phyloP scores from a whole-genome alignment of 768 basidiomycete genomes.

The Filobasidium wieringae region DNA sequence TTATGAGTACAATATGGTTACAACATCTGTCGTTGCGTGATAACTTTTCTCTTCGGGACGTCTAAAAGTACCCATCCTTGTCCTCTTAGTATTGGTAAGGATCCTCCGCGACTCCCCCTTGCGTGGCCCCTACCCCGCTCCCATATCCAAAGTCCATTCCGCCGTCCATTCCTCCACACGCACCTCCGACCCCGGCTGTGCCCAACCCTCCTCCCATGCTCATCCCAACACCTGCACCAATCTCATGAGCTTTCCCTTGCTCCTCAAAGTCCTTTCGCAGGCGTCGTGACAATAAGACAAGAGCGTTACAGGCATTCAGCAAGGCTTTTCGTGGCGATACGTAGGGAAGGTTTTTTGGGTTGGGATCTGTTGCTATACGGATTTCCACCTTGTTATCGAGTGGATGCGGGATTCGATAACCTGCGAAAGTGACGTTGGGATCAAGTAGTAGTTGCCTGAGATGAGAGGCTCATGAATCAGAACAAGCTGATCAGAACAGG shows the following conservation, averaged over 20 bases:
- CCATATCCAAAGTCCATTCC: neutral
- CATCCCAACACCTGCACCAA: constrained; percentile 13
- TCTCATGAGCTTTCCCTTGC: constrained; percentile 37
- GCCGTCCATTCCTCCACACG: neutral
- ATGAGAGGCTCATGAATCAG: neutral
- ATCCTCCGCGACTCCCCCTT: neutral
- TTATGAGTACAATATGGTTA: too few species aligned
- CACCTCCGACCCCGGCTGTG: neutral
- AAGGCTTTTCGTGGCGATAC: constrained; percentile 46
- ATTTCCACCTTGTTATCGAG: constrained; percentile 86
- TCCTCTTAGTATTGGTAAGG: constrained; percentile 1
- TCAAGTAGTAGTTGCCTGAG: constrained; percentile 75
- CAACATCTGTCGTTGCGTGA: too few species aligned
- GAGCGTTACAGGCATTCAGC: constrained; percentile 67
- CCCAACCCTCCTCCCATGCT: neutral
- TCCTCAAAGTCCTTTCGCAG: constrained; percentile 39
- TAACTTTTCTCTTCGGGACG: too few species aligned
- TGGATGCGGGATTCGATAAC: constrained; percentile 96
- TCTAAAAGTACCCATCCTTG: too few species aligned
- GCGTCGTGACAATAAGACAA: constrained; percentile 53
- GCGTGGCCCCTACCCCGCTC: neutral
- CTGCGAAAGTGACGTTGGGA: constrained; percentile 83
- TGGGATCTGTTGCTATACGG: constrained; percentile 90
- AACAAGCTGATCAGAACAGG: too few species aligned
- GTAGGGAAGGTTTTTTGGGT: constrained; percentile 54